Evolutionary conservation across 495 filamentous ascomycete species (phyloP), one percentile per base, ranked within the genome.

Genomic region (Xylaria longipes): DNA sequence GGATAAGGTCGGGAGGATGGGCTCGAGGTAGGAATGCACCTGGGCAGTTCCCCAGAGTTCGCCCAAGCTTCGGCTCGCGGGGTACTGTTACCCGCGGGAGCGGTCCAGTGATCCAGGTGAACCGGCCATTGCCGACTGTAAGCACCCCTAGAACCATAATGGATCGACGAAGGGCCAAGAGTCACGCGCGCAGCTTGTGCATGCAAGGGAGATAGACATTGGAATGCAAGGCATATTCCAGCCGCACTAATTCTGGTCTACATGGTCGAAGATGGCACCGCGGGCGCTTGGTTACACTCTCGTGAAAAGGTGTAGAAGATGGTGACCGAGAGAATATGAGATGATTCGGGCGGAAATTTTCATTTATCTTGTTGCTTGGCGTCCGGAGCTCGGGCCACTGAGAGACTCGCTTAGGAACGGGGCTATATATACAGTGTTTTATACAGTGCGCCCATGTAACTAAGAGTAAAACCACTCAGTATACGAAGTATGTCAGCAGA

Each of bases 111-210:
- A 5, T 17, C 1, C 48, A 27, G 58, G 46, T 73, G 35, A 50
- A 66, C 71, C 71, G 77, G 71, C 69, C 75, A 77, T 79, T 79
- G 75, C 77, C 77, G 77, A 64, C 69, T 64, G 65, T 71, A 75
- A 75, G 60, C 75, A 52, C 58, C 20, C 67, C 70, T 50, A 72
- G 17, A 56, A 48, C 58, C 50, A 74, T 65, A 72, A 63, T 69
- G 56, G 65, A 68, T 57, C 41, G 41, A 15, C 31, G 52, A 37
- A 45, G 6, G 65, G 27, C 37, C 46, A 12, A 45, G 37, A 45
- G 70, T 45, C 57, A 37, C 35, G 65, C 65, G 45, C 67, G 62
- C 65, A n/a, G 60, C 57, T 61, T 54, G 25, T 7, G 45, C 65
- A 68, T n/a, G n/a, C n/a, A 33, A 12, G 17, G 12, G 41, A n/a